Evolutionary conservation across 305 asterid genomes (phyloP).

Genomic region (Fraxinus albicans): DNA sequence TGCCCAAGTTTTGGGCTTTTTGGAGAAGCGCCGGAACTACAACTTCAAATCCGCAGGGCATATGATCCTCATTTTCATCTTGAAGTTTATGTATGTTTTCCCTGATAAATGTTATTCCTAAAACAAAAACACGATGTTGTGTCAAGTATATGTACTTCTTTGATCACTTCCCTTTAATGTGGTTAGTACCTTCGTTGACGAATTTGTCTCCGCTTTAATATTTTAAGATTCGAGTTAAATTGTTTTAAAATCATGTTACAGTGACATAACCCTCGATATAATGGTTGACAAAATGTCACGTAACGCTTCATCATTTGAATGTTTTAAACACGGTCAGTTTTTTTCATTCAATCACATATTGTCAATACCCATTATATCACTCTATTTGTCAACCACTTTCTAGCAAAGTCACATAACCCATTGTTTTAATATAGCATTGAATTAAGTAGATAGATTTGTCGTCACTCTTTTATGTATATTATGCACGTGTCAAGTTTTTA

Average conservation of each 20-base stretch:
- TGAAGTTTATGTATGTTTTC: constrained; percentile 22
- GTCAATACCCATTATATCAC: too few relatives aligned
- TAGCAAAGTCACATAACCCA: too few relatives aligned
- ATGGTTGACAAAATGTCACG: too few relatives aligned
- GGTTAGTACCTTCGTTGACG: too few relatives aligned
- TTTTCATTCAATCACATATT: too few relatives aligned
- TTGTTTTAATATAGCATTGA: too few relatives aligned
- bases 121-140: background rate
- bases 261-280: too few relatives aligned
- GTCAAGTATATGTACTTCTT: background rate
- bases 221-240: too few relatives aligned
- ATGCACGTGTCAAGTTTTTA: background rate
- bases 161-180: background rate
- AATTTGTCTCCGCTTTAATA: background rate
- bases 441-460: background rate
- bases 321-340: too few relatives aligned
- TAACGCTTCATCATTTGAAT: too few relatives aligned
- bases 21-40: constrained; percentile 39
- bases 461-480: background rate
- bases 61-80: constrained; percentile 30
- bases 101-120: constrained; percentile 31
- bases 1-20: constrained; percentile 35
- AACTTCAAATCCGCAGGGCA: constrained; percentile 51
- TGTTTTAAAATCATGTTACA: too few relatives aligned
- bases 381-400: too few relatives aligned